Conservation (phyloP, 2,329 filamentous ascomycete genomes). For the Aspergillus awamori region DNA sequence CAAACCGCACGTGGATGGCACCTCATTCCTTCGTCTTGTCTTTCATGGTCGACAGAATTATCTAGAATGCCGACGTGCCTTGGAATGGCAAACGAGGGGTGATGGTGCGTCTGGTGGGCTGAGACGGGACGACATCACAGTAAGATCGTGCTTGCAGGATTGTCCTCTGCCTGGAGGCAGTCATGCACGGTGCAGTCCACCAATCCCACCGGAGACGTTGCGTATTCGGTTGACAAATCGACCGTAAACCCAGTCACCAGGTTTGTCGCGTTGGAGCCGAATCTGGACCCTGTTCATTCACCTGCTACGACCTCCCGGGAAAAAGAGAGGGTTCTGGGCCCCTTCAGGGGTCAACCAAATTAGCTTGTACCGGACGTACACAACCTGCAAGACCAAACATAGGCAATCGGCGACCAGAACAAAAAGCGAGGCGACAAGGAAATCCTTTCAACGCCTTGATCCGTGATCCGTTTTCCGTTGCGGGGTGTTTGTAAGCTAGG, state of each 20-base stretch:
- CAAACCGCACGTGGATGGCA: constrained; percentile 10
- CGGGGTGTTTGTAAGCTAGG: not conserved
- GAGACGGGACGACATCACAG: not conserved
- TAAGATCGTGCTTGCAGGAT: not conserved
- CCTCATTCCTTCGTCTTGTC: not conserved
- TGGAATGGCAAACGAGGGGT: not conserved
- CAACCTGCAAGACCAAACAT: not conserved
- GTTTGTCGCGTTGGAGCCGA: constrained; percentile 8
- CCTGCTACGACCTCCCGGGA: constrained; percentile 7
- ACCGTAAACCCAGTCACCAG: constrained; percentile 14
- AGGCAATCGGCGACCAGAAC: not conserved
- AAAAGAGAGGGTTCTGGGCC: constrained; percentile 6
- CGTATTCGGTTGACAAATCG: not conserved
- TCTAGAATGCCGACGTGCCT: not conserved
- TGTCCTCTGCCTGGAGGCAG: not conserved
- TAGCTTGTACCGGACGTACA: constrained; percentile 6
- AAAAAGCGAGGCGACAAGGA: not conserved
- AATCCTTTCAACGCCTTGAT: not conserved
- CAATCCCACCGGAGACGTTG: not conserved
- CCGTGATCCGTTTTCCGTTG: constrained; percentile 3
- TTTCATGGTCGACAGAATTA: not conserved
- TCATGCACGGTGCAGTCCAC: not conserved
- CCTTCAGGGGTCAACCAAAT: constrained; percentile 4
- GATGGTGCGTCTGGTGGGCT: not conserved
- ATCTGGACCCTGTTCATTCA: constrained; percentile 15